phyloP scores from a whole-genome alignment of 192 early-diverging fungal species.

The Thamnidium elegans region DNA sequence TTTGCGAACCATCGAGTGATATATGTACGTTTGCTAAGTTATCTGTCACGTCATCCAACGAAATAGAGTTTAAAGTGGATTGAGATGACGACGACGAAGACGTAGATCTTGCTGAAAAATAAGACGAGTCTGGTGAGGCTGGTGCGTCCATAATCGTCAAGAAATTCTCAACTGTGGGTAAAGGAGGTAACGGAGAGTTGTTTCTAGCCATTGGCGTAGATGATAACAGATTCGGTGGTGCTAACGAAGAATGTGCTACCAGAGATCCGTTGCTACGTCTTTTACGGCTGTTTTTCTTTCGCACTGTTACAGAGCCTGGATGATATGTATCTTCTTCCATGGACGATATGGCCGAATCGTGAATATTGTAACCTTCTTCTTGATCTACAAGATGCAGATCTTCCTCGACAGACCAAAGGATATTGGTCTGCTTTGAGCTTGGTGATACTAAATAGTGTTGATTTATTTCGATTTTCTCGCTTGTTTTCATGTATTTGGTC shows the following conservation, averaged over 20 bases:
- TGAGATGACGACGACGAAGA: conserved; percentile 3
- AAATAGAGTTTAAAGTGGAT: not conserved
- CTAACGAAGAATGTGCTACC: not conserved
- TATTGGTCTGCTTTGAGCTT: not conserved
- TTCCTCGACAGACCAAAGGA: not conserved
- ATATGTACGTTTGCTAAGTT: not conserved
- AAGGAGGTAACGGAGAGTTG: not conserved
- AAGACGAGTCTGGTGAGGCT: conserved; percentile 3
- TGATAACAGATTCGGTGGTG: not conserved
- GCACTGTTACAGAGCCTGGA: not conserved
- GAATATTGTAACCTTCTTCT: not conserved
- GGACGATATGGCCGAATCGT: not conserved
- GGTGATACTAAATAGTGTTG: not conserved
- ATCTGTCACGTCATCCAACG: not conserved
- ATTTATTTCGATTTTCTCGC: not conserved
- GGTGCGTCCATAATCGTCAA: not conserved
- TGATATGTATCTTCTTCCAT: not conserved
- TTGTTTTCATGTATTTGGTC: not conserved
- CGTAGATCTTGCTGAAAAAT: conserved; percentile 12
- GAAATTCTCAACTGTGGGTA: not conserved
- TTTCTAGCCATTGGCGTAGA: not conserved
- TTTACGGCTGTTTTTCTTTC: not conserved
- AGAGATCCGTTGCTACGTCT: not conserved
- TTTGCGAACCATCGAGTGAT: no score
- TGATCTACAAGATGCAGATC: not conserved